Base-by-base conservation (phyloP, 2,329 filamentous ascomycete species). In the Daldinia sp. region DNA sequence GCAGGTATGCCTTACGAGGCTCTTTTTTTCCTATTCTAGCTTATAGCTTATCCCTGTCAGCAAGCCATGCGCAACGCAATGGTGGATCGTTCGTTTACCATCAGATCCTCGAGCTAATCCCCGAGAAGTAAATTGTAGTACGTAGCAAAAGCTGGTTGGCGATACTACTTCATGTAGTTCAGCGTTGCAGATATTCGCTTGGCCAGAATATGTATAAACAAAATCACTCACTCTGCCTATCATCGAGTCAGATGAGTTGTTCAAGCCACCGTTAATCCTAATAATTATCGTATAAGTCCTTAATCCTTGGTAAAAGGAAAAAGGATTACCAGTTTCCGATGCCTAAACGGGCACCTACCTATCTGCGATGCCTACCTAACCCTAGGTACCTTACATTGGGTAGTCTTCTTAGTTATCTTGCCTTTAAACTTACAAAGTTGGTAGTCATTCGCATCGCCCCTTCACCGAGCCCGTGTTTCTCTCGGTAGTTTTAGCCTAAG, bases 381-480 rank as follows among this genome's bases (percentile, higher is more conserved):
- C n/a, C 37, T 33, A 33, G 4, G 30, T 33, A 33, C 13, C 10
- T 12, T 39, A 64, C 33, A 6, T 33, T 28, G 13, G n/a, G n/a
- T 41, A 41, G 35, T 7, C 20, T 23, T 23, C 20, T 23, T 48
- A 50, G 26, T n/a, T 30, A 28, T 28, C 23, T 46, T 44, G 6
- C 42, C 42, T 44, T 48, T 28, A 48, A 26, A 48, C 18, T 15
- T 48, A 48, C 7, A 35, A 9, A 23, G 26, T 44, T 35, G 33
- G 10, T 35, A 59, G 18, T 59, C 59, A 50, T 37, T n/a, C 35
- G 30, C 55, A 33, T 64, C 56, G 55, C 61, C 61, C 61, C 61
- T 54, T 64, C 35, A 63, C 54, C 37, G 35, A 66, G 63, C 48
- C 15, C 10, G 15, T 20, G 30, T 48, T 59, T 51, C 10, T 37